Conservation (phyloP, 805 yeast genomes). For the Kodamaea leandrae region DNA sequence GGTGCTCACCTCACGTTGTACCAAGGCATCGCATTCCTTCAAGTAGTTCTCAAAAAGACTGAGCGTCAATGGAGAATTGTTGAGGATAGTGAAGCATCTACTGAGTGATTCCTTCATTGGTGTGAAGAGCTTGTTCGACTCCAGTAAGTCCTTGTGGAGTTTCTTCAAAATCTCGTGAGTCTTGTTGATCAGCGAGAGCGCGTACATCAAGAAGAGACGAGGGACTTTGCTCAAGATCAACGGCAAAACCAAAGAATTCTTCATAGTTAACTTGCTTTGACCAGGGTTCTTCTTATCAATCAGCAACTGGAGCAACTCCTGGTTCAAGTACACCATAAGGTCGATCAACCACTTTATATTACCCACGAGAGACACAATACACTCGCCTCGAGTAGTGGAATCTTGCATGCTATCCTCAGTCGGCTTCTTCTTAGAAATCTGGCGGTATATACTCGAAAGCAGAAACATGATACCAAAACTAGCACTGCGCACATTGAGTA, state of each 20-base stretch:
- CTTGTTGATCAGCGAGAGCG: conserved; percentile 63
- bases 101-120: conserved; percentile 55
- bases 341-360: conserved; percentile 85
- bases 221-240: conserved; percentile 68
- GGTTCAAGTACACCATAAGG: conserved; percentile 65
- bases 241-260: conserved; percentile 51
- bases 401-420: conserved; percentile 52
- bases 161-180: conserved; percentile 56
- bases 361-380: conserved; percentile 64
- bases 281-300: conserved; percentile 20
- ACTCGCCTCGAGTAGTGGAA: conserved; percentile 58
- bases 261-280: conserved; percentile 20
- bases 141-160: conserved; percentile 49
- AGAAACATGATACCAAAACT: conserved; percentile 69
- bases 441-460: conserved; percentile 59
- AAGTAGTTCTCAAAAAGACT: conserved; percentile 59
- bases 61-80: conserved; percentile 54
- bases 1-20: conserved; percentile 28
- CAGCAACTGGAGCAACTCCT: conserved; percentile 59
- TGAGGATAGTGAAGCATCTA: conserved; percentile 47
- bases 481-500: conserved; percentile 66
- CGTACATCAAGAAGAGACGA: conserved; percentile 61
- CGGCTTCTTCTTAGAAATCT: conserved; percentile 59
- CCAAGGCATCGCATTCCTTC: conserved; percentile 50
- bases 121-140: conserved; percentile 38